Evolutionary conservation across 129 eudicot genomes (phyloP), one percentile per base, ranked within the genome.

Genomic region (Arctium lappa): DNA sequence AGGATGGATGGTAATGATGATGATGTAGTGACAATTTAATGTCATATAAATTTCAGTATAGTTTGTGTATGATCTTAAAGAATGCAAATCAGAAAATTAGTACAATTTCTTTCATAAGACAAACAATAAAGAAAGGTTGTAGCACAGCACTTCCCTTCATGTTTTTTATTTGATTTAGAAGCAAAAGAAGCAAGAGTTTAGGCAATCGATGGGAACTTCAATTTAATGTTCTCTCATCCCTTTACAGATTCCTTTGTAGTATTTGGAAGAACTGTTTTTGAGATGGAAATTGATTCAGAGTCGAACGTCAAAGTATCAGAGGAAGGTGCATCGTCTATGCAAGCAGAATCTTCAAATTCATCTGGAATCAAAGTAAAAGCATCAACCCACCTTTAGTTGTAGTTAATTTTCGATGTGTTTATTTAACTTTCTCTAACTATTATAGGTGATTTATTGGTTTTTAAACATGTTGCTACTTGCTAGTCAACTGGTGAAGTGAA

Each of bases 221-320:
- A 15, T 53, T 15, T 13, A 15, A 13, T 53, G 65, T 53, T 3
- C 56, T 7, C 11, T 42, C 75, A 39, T 34, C 75, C 31, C 6
- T 79, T 69, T 36, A 65, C 42, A 13, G 63, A 80, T 39, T 32
- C 29, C 16, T 68, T 76, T 76, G 72, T 36, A 81, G 81, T 33
- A 56, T 36, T 74, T 72, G 4, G 36, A 33, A 37, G 74, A 16
- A 22, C 27, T 44, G 8, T 62, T 66, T 36, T 53, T n/a, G n/a
- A 82, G 76, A 93, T 93, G 95, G 95, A 93, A 29, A 86, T 89
- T 48, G 97, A 92, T 79, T 83, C 91, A 39, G 88, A 86, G 69
- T 73, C 79, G 2, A 72, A 60, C 37, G 37, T 80, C 16, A 91
- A 82, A 80, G 80, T 81, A 13, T 60, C 85, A 34, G 86, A 83